A percentile compares a stretch with the other conserved stretches of the same genome.
phyloP scores from a whole-genome alignment of 139 green algal species.

The Chlorella sorokiniana region DNA sequence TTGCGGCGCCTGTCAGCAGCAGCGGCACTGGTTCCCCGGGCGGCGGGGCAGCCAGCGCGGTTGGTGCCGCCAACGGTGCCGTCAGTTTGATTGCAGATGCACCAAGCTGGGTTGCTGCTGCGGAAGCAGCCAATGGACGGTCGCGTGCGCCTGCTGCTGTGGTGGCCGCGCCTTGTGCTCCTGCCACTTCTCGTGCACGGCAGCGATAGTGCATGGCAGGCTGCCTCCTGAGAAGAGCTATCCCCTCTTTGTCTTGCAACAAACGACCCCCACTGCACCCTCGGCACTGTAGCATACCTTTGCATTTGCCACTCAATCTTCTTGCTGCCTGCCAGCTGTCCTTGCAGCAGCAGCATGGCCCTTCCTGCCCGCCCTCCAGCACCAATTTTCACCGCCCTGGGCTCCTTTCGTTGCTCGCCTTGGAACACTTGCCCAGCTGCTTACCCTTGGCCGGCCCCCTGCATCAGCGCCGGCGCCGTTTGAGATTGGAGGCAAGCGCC shows the following conservation, averaged over 20 bases:
- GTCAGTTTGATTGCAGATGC: neutral
- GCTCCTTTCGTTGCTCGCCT: neutral
- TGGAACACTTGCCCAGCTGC: neutral
- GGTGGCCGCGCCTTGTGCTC: neutral
- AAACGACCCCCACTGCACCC: neutral
- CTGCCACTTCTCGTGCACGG: neutral
- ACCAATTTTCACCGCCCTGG: conserved; percentile 1
- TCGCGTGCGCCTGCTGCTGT: neutral
- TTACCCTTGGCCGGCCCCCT: neutral
- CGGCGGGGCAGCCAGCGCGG: neutral
- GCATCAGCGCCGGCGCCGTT: too few species aligned
- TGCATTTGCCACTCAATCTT: neutral
- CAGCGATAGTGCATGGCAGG: neutral
- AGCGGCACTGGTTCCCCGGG: neutral
- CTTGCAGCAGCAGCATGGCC: neutral
- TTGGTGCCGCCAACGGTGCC: conserved; percentile 9
- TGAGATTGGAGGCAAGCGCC: too few species aligned
- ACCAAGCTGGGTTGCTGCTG: neutral
- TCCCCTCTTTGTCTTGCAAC: neutral
- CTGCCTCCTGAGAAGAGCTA: neutral
- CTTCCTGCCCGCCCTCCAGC: neutral
- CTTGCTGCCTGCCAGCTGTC: neutral
- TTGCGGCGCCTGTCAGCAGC: neutral
- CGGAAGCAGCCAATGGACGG: neutral
- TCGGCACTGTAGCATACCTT: neutral